Evolutionary conservation across 1,284 basidiomycete species (phyloP).

Genomic region (Pyrrhoderma lamaoense): DNA sequence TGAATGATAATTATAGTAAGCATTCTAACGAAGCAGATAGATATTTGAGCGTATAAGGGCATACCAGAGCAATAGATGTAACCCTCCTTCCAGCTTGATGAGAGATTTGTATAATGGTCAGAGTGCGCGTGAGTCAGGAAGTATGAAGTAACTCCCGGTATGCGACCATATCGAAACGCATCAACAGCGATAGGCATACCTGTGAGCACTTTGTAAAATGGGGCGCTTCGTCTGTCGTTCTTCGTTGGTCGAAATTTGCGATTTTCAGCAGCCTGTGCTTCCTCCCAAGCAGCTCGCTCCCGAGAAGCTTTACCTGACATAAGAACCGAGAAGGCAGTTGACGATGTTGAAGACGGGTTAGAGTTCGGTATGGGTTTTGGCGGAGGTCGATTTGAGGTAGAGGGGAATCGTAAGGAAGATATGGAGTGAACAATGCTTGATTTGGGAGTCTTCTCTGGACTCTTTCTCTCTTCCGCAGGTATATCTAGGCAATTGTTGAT

Average conservation of each 20-base stretch:
- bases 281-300: conserved; percentile 80
- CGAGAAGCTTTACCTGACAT: conserved; percentile 80
- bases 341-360: conserved; percentile 8
- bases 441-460: conserved; percentile 1
- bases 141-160: conserved; percentile 83
- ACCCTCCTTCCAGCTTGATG: conserved; percentile 81
- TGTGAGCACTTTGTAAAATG: conserved; percentile 93
- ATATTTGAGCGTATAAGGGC: too few species aligned
- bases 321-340: conserved; percentile 62
- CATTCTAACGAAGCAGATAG: neutral
- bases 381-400: conserved; percentile 7
- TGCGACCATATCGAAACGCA: conserved; percentile 89
- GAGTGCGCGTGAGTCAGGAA: conserved; percentile 67
- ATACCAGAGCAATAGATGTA: conserved; percentile 87
- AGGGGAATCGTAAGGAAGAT: too few species aligned
- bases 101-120: conserved; percentile 71
- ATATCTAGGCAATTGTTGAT: conserved; percentile 45
- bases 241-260: conserved; percentile 40
- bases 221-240: conserved; percentile 62
- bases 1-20: neutral
- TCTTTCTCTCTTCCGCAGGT: conserved; percentile 17
- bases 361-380: conserved; percentile 15
- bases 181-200: conserved; percentile 98
- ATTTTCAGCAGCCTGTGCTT: conserved; percentile 53
- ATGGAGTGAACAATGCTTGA: conserved; percentile 5